Conservation (phyloP, 805 yeast genomes). For the Candida andamanensis region DNA sequence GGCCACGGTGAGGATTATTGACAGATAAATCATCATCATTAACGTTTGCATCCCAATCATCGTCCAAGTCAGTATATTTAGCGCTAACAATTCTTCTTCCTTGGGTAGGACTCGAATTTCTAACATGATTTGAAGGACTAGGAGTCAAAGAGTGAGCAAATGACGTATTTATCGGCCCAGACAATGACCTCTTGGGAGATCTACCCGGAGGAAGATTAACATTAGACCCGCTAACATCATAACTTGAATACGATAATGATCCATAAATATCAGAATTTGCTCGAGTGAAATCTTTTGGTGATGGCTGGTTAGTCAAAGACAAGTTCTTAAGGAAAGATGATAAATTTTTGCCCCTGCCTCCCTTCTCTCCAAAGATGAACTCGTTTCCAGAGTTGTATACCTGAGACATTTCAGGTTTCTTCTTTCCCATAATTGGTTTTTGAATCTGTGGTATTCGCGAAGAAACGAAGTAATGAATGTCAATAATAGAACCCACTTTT, state of each 20-base stretch:
- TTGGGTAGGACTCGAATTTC: conserved; percentile 6
- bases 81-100: conserved; percentile 12
- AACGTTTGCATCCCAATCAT: conserved; percentile 82
- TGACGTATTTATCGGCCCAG: conserved; percentile 9
- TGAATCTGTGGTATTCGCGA: too few species aligned
- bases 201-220: conserved; percentile 5
- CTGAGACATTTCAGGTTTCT: conserved; percentile 42
- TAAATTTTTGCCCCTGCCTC: conserved; percentile 60
- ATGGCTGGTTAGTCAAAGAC: conserved; percentile 28
- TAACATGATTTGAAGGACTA: conserved; percentile 5
- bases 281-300: conserved; percentile 17
- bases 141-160: conserved; percentile 9
- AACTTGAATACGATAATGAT: conserved; percentile 20
- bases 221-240: background rate
- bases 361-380: conserved; percentile 62
- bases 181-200: conserved; percentile 9
- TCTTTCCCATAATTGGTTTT: conserved; percentile 32
- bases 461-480: background rate
- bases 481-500: too few species aligned
- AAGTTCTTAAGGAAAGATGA: conserved; percentile 46
- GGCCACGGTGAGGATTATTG: background rate
- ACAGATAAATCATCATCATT: conserved; percentile 22
- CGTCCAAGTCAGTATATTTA: conserved; percentile 70
- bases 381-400: conserved; percentile 44
- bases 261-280: conserved; percentile 38